phyloP scores from a whole-genome alignment of 2,329 filamentous ascomycete species.

The Pseudogymnoascus sp. region DNA sequence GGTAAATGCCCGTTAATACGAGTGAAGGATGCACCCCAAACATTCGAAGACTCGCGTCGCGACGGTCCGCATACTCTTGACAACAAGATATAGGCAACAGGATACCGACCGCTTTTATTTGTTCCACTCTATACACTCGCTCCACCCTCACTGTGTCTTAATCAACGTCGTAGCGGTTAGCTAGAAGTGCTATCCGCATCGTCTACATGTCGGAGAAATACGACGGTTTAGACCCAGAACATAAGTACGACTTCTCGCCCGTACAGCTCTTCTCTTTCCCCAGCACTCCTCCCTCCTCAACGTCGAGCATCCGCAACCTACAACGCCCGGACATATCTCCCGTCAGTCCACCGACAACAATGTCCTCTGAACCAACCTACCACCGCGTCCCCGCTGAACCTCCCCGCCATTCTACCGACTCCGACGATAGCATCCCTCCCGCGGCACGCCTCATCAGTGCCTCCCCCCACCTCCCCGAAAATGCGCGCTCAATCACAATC shows the following conservation, averaged over 20 bases:
- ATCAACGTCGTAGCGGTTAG: too few species aligned
- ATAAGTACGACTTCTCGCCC: not conserved
- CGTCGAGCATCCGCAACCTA: not conserved
- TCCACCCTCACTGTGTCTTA: too few species aligned
- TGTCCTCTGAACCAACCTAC: not conserved
- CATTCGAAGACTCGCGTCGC: too few species aligned
- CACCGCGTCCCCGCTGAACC: not conserved
- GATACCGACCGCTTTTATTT: too few species aligned
- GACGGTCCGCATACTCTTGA: too few species aligned
- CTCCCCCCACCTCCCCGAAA: not conserved
- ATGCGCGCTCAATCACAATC: not conserved
- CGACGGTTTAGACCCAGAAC: not conserved
- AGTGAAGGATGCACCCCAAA: too few species aligned
- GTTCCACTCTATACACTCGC: too few species aligned
- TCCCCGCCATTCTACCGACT: not conserved
- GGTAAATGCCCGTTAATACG: too few species aligned
- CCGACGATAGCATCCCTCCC: not conserved
- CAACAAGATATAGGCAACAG: too few species aligned
- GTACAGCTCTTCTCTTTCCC: not conserved
- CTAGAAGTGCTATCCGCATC: too few species aligned
- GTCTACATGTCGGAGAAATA: too few species aligned
- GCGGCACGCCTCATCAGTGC: not conserved
- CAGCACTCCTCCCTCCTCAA: not conserved
- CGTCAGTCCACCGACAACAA: not conserved
- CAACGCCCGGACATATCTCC: not conserved